phyloP scores from a whole-genome alignment of 1,139 yeast species.

The Hyphopichia burtonii region DNA sequence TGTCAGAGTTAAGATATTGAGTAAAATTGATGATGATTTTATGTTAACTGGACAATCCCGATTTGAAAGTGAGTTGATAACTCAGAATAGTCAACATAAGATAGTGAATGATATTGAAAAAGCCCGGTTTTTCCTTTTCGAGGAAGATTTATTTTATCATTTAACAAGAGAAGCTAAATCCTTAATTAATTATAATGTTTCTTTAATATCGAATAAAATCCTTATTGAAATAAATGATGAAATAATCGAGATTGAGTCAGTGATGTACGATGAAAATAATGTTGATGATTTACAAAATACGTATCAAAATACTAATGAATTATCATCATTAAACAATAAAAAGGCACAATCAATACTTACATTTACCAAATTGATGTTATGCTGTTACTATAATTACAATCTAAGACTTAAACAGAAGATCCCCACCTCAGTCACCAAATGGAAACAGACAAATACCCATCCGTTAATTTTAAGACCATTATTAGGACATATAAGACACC shows the following conservation, averaged over 20 bases:
- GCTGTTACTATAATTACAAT: constrained; percentile 56
- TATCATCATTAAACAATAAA: constrained; percentile 31
- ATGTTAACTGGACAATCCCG: constrained; percentile 49
- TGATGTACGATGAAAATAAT: constrained; percentile 46
- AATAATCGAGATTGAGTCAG: constrained; percentile 66
- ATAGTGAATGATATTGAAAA: constrained; percentile 54
- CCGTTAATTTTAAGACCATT: constrained; percentile 63
- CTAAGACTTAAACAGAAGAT: constrained; percentile 45
- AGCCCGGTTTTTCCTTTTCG: constrained; percentile 75
- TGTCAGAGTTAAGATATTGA: constrained; percentile 53
- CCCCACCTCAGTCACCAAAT: constrained; percentile 51
- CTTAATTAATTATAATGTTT: constrained; percentile 71
- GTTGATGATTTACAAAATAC: constrained; percentile 37
- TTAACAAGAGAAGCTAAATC: constrained; percentile 73
- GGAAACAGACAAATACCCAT: constrained; percentile 48
- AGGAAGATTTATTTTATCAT: constrained; percentile 76
- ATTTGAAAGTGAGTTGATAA: constrained; percentile 22
- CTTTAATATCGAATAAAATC: constrained; percentile 63
- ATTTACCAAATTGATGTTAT: constrained; percentile 58
- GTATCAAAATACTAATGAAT: constrained; percentile 30
- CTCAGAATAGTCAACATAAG: constrained; percentile 22
- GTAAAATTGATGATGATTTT: constrained; percentile 53
- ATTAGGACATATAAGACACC: constrained; percentile 68
- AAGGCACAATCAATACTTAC: constrained; percentile 54
- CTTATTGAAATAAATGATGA: constrained; percentile 68